phyloP scores from a whole-genome alignment of 208 protist species.

The Trypanosomatidae sp. region DNA sequence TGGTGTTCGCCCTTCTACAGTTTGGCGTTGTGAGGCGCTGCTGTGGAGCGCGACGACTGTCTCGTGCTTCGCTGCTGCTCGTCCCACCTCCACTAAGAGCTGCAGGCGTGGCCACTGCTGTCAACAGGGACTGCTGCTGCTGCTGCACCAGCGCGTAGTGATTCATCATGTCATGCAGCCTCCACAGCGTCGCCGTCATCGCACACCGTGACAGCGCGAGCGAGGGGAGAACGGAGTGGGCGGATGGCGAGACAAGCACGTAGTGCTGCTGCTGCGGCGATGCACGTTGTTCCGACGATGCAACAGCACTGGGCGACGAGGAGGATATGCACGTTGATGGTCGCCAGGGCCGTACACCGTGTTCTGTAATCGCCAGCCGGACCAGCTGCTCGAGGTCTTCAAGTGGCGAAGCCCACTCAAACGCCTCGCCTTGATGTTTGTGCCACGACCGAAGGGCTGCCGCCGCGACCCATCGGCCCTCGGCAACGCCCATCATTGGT shows the following conservation, averaged over 20 bases:
- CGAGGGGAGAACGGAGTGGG: constrained; percentile 12
- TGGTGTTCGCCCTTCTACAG: neutral
- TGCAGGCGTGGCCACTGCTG: neutral
- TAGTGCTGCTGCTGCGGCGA: constrained; percentile 2
- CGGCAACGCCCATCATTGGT: constrained; percentile 10
- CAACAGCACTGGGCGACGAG: neutral
- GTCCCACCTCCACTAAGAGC: neutral
- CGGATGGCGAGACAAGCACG: constrained; percentile 14
- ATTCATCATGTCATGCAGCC: constrained; percentile 47
- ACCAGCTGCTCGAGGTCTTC: constrained; percentile 6
- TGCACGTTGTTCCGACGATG: neutral
- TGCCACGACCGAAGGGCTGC: constrained; percentile 26
- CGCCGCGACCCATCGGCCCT: constrained; percentile 12
- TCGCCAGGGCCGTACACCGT: constrained; percentile 22
- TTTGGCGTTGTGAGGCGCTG: neutral
- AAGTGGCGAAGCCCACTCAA: neutral
- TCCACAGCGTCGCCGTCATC: constrained; percentile 23
- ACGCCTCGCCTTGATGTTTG: neutral
- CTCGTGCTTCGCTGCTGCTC: neutral
- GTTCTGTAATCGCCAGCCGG: constrained; percentile 8
- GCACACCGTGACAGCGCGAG: constrained; percentile 21
- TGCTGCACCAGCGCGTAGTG: constrained; percentile 17
- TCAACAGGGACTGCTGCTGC: neutral
- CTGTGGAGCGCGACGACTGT: neutral
- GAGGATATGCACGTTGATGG: neutral